Evolutionary conservation across 2,329 filamentous ascomycete genomes (phyloP).

Genomic region (Aspergillus felis): DNA sequence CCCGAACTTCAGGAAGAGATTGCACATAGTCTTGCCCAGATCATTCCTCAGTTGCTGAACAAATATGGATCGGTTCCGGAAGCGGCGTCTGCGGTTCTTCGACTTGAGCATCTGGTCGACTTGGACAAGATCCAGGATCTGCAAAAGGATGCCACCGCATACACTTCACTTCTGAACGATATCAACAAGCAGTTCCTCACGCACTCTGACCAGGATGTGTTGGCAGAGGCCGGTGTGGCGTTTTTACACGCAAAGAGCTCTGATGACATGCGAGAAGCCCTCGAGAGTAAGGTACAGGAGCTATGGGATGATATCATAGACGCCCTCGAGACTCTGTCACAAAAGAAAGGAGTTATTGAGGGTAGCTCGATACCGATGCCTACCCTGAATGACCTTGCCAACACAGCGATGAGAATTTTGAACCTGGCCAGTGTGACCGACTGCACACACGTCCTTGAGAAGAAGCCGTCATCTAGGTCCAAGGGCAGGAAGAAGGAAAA

Average conservation of each 20-base stretch:
- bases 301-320: conserved; percentile 83
- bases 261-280: conserved; percentile 82
- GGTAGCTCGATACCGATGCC: conserved; percentile 65
- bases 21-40: conserved; percentile 69
- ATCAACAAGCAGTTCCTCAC: conserved; percentile 90
- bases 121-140: conserved; percentile 84
- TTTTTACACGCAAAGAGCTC: conserved; percentile 81
- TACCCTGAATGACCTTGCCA: conserved; percentile 66
- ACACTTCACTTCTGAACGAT: conserved; percentile 78
- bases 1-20: conserved; percentile 72
- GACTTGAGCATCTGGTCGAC: conserved; percentile 80
- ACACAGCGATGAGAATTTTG: conserved; percentile 72
- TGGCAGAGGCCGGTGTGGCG: conserved; percentile 77
- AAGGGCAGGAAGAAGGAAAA: conserved; percentile 39
- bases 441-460: conserved; percentile 71
- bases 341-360: conserved; percentile 65
- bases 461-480: conserved; percentile 30
- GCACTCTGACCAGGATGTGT: conserved; percentile 81
- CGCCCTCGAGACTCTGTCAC: conserved; percentile 66
- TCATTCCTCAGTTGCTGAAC: conserved; percentile 81
- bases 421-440: conserved; percentile 77
- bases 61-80: conserved; percentile 90
- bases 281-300: conserved; percentile 72
- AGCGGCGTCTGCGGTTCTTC: conserved; percentile 79
- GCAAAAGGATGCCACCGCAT: conserved; percentile 77